Evolutionary conservation across 108 stramenopile genomes (phyloP).

Genomic region (Pseudonitzschia delicatissima): DNA sequence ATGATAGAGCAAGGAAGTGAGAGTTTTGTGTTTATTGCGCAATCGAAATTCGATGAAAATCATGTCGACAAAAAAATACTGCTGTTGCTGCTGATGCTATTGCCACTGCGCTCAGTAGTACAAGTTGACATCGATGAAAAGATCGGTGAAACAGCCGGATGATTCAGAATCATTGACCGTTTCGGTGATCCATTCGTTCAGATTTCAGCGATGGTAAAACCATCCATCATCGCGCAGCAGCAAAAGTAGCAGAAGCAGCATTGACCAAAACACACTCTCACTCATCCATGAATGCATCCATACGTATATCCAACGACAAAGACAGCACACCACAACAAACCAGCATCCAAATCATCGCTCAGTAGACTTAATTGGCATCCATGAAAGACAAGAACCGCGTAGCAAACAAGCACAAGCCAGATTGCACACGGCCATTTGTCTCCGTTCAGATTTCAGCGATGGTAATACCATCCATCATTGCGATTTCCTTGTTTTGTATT

Average conservation of each 20-base stretch:
- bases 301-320: background rate
- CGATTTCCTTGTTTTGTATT: background rate
- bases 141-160: background rate
- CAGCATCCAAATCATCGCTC: background rate
- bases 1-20: too few species aligned
- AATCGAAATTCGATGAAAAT: too few species aligned
- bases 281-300: background rate
- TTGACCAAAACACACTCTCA: too few species aligned
- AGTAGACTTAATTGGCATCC: constrained; percentile 1
- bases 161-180: too few species aligned
- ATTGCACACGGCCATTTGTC: background rate
- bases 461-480: constrained; percentile 1
- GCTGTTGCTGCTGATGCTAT: too few species aligned
- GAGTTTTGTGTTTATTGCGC: too few species aligned
- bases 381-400: background rate
- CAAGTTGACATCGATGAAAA: background rate
- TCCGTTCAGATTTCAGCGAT: constrained; percentile 7
- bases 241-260: background rate
- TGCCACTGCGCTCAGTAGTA: background rate
- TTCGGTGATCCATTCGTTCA: background rate
- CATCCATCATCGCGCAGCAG: background rate
- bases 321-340: too few species aligned
- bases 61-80: too few species aligned
- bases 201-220: constrained; percentile 8
- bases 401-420: background rate